Evolutionary conservation across 2,329 filamentous ascomycete species (phyloP).

Genomic region (Trichoderma polysporum): DNA sequence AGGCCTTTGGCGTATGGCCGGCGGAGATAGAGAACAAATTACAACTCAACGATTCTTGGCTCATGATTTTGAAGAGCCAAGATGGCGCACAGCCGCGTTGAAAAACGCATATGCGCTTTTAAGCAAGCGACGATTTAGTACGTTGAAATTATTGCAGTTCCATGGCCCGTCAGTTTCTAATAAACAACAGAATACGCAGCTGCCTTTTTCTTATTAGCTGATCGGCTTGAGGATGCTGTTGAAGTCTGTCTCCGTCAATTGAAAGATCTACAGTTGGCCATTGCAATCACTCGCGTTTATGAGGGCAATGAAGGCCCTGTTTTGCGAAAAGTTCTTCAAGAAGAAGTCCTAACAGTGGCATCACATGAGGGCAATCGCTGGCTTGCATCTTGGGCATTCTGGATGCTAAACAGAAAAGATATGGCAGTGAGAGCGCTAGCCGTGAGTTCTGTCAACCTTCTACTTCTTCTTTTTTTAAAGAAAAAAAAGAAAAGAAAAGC

Average conservation of each 20-base stretch:
- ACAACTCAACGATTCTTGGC: constrained; percentile 76
- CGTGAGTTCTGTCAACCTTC: constrained; percentile 47
- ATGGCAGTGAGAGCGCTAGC: constrained; percentile 83
- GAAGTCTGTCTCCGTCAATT: constrained; percentile 85
- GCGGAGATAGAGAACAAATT: constrained; percentile 80
- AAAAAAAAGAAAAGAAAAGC: neutral
- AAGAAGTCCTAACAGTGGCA: constrained; percentile 75
- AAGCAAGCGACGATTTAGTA: constrained; percentile 83
- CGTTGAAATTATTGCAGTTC: neutral
- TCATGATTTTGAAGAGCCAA: constrained; percentile 86
- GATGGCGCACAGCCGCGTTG: constrained; percentile 84
- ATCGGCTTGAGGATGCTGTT: constrained; percentile 79
- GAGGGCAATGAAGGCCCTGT: constrained; percentile 80
- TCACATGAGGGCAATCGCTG: constrained; percentile 83
- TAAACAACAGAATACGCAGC: constrained; percentile 74
- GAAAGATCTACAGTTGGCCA: constrained; percentile 83
- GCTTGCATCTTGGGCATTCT: constrained; percentile 94
- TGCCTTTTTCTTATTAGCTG: constrained; percentile 90
- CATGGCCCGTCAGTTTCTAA: neutral
- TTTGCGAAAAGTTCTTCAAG: constrained; percentile 70
- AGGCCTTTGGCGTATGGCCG: constrained; percentile 92
- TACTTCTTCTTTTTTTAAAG: neutral
- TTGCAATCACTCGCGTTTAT: constrained; percentile 84
- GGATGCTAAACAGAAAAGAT: constrained; percentile 79
- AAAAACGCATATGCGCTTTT: constrained; percentile 97